Evolutionary conservation across 2,329 filamentous ascomycete species (phyloP).

Genomic region (Colletotrichum lindemuthianum): DNA sequence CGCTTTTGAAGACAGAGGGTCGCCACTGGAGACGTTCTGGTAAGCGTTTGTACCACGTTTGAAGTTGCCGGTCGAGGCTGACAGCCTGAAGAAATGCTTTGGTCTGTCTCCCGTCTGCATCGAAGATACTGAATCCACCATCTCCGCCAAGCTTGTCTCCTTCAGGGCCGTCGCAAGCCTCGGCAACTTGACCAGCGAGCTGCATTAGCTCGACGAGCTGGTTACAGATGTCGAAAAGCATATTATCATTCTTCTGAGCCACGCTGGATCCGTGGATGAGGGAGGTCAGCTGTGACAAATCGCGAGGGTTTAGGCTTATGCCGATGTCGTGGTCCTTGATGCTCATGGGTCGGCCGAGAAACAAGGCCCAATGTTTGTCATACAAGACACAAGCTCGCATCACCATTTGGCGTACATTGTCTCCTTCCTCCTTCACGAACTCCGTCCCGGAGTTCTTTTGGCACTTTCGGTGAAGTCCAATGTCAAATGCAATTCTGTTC

Average conservation of each 20-base stretch:
- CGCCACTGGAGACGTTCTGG: conserved; percentile 60
- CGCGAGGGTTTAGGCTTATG: conserved; percentile 56
- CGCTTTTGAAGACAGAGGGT: conserved; percentile 60
- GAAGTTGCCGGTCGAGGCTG: conserved; percentile 62
- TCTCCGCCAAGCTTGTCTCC: conserved; percentile 44
- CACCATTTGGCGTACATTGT: conserved; percentile 59
- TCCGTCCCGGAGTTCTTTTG: conserved; percentile 53
- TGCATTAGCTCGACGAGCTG: conserved; percentile 66
- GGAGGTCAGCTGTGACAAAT: conserved; percentile 54
- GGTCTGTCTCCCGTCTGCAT: conserved; percentile 49
- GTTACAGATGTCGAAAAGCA: conserved; percentile 55
- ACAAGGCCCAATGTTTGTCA: conserved; percentile 66
- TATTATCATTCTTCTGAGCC: conserved; percentile 38
- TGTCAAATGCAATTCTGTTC: conserved; percentile 57
- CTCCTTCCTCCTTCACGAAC: conserved; percentile 56
- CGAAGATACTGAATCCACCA: conserved; percentile 42
- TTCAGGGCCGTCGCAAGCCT: conserved; percentile 50
- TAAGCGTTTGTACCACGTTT: conserved; percentile 63
- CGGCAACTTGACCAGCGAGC: conserved; percentile 61
- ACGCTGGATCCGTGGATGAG: conserved; percentile 45
- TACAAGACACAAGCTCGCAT: conserved; percentile 63
- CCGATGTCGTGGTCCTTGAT: conserved; percentile 64
- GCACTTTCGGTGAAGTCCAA: conserved; percentile 60
- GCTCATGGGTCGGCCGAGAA: conserved; percentile 61
- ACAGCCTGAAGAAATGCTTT: conserved; percentile 61